Evolutionary conservation across 75 land plant species (phyloP).

Genomic region (Pinus taeda): DNA sequence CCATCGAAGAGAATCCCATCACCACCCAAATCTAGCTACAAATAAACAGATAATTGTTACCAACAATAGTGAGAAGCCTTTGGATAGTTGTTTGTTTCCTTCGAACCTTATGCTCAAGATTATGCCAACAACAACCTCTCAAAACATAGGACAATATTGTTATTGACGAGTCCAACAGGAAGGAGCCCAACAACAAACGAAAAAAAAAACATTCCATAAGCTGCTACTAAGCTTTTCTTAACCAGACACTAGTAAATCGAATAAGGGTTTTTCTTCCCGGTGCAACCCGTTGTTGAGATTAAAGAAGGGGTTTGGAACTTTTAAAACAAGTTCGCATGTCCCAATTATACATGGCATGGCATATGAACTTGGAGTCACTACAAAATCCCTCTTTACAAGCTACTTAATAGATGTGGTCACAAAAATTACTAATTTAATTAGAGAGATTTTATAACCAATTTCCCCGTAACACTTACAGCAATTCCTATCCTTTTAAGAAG

Average conservation of each 20-base stretch:
- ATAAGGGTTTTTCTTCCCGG: neutral
- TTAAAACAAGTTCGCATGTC: too few species aligned
- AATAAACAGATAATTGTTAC: conserved; percentile 60
- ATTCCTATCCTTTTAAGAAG: too few species aligned
- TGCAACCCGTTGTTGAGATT: too few species aligned
- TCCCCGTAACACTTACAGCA: too few species aligned
- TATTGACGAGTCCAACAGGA: neutral
- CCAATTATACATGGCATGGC: neutral
- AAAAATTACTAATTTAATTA: neutral
- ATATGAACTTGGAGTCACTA: neutral
- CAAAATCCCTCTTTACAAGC: neutral
- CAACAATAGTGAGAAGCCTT: conserved; percentile 38
- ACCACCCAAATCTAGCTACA: conserved; percentile 81
- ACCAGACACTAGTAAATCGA: neutral
- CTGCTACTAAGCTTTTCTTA: neutral
- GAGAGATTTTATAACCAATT: too few species aligned
- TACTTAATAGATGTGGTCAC: neutral
- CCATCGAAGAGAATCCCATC: conserved; percentile 92
- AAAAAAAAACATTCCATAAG: neutral
- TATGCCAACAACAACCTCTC: conserved; percentile 46
- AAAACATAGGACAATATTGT: neutral
- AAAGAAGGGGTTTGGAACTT: too few species aligned
- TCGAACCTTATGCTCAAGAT: conserved; percentile 60
- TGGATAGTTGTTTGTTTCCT: conserved; percentile 35
- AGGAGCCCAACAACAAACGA: neutral